Percentiles rank a stretch among this genome's conserved stretches.
These are phyloP conservation scores for Coemansia sp. DNA, from an alignment of 192 early-diverging fungal species.

Conservation along the genomic window DNA sequence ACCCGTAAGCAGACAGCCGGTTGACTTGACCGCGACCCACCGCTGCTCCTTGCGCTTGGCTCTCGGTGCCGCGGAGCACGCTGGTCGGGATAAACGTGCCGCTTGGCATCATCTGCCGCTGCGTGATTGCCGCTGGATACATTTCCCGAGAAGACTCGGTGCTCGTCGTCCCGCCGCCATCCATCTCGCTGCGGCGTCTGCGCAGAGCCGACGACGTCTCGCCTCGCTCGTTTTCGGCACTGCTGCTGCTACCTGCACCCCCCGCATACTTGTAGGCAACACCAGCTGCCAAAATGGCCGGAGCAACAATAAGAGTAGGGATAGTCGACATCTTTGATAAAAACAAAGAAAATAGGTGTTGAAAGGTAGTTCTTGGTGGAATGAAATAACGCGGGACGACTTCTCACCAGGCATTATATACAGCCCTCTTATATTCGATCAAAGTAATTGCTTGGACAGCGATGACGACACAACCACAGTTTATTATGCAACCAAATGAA, in stretches of 20 bases:
- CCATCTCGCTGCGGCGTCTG: background rate
- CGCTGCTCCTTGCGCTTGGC: background rate
- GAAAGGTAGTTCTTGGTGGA: no score
- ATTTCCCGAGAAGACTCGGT: background rate
- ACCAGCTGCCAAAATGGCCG: constrained; percentile 33
- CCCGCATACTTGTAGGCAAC: constrained; percentile 26
- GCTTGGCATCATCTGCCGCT: constrained; percentile 17
- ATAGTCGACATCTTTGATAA: constrained; percentile 28
- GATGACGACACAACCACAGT: no score
- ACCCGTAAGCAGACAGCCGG: background rate
- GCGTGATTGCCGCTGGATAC: background rate
- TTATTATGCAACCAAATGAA: no score
- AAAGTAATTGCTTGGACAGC: no score
- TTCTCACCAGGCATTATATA: no score
- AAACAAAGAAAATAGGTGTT: background rate
- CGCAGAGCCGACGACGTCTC: no score
- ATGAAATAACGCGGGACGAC: no score
- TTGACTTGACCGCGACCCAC: background rate
- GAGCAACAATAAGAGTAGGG: constrained; percentile 34
- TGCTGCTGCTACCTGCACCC: background rate
- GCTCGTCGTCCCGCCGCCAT: background rate
- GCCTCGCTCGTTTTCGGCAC: background rate
- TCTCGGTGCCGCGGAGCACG: background rate
- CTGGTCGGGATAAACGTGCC: constrained; percentile 34
- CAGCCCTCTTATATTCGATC: no score